Base-by-base conservation (phyloP, 768 basidiomycete species). In the Lactifluus pinguis region DNA sequence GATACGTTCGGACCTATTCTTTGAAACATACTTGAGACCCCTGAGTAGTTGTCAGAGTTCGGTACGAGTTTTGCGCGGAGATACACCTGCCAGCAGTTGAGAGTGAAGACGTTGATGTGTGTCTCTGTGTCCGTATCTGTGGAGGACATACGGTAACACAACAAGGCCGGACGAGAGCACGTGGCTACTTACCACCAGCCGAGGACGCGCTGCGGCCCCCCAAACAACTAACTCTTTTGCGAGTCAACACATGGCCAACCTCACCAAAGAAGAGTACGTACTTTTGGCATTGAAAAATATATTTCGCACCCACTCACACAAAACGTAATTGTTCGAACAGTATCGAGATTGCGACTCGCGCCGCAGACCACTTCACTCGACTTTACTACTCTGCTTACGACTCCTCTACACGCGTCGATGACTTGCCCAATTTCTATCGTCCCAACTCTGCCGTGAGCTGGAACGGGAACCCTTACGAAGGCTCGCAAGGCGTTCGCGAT, bases 11-110 rank as follows among this genome's bases (percentile, higher is more conserved):
- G 71, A 71, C 21, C 92, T 83, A 59, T 88, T 79, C 70, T 89
- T 88, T 7, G 94, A 80, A 51, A 97, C 80, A 67, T 82, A 89
- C 69, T 90, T 92, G 55, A 97, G 79, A 13, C 89, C 94, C 93
- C 93, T 95, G 59, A 38, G 36, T 6, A 14, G 49, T 21, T 42
- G 57, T 60, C 42, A 54, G 36, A 14, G 4, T 15, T 3, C 21
- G 32, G 29, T 2, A 4, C 25, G 60, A 55, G 41, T 39, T 15
- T 25, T 41, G 44, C 5, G 11, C 30, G n/a, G 34, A 51, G 42
- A 38, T 39, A 13, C 9, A 47, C 76, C 60, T 54, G 86, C 90
- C 91, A 92, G 77, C 89, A 92, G 67, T 92, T 92, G 65, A 92
- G 77, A 55, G 76, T 82, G 48, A 90, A 78, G 10, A 89, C 76